Evolutionary conservation across 2,329 filamentous ascomycete genomes (phyloP).

Genomic region (Pseudogymnoascus sp.): DNA sequence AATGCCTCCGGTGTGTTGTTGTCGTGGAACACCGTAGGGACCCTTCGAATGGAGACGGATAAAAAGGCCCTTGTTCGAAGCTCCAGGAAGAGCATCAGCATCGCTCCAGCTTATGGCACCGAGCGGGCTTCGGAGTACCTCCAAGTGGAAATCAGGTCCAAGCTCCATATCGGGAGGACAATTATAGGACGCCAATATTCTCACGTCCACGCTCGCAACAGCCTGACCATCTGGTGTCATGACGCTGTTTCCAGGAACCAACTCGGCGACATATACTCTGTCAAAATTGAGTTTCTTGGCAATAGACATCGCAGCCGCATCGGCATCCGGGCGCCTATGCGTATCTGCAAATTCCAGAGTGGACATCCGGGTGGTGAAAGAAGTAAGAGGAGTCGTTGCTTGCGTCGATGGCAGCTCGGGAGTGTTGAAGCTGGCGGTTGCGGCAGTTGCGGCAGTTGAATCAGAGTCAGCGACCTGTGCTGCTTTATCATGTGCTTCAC

Average conservation of each 20-base stretch:
- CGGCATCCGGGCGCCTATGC: neutral
- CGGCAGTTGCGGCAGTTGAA: neutral
- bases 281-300: neutral
- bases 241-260: neutral
- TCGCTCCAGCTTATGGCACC: neutral
- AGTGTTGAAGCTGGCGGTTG: neutral
- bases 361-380: neutral
- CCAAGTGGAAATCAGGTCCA: neutral
- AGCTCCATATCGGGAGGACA: neutral
- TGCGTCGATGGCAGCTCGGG: neutral
- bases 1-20: neutral
- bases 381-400: neutral
- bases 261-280: neutral
- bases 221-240: neutral
- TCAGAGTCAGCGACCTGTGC: neutral
- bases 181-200: neutral
- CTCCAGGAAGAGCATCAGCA: neutral
- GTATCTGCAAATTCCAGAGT: neutral
- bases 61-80: neutral
- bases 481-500: neutral
- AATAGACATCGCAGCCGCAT: neutral
- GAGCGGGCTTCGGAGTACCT: neutral
- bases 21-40: neutral
- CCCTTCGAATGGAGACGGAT: neutral
- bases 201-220: neutral